phyloP scores from a whole-genome alignment of 495 filamentous ascomycete genomes.

The Neurospora pannonica region DNA sequence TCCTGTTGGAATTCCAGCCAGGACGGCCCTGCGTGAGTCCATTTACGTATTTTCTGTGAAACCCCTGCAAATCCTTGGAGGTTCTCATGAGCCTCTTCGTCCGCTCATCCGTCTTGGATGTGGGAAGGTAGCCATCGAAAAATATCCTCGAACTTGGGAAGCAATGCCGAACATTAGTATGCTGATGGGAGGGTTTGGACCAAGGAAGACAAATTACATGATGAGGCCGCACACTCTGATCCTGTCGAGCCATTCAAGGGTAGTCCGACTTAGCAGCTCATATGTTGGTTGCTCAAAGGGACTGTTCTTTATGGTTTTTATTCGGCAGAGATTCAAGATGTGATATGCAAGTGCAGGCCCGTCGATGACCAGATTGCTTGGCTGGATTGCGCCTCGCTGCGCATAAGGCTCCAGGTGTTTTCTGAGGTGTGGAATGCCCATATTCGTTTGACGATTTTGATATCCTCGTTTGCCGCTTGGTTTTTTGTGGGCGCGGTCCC shows the following conservation, averaged over 20 bases:
- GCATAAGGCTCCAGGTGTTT: conserved; percentile 50
- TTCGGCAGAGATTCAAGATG: conserved; percentile 48
- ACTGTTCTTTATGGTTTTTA: conserved; percentile 22
- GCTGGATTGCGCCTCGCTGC: conserved; percentile 32
- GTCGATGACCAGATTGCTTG: conserved; percentile 53
- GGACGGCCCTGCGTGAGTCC: conserved; percentile 9
- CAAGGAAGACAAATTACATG: conserved; percentile 41
- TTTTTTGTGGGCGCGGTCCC: not conserved
- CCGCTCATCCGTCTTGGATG: conserved; percentile 19
- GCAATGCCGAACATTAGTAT: conserved; percentile 2
- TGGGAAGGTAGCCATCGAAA: conserved; percentile 70
- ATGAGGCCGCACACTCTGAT: conserved; percentile 40
- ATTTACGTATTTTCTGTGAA: conserved; percentile 7
- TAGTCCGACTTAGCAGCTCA: conserved; percentile 44
- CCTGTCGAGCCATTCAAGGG: conserved; percentile 51
- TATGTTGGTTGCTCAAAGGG: conserved; percentile 52
- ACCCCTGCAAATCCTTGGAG: conserved; percentile 14
- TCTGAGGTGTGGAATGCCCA: conserved; percentile 65
- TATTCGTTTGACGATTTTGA: conserved; percentile 16
- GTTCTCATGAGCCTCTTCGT: conserved; percentile 16
- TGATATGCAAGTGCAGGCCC: conserved; percentile 69
- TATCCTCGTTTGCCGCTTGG: not conserved
- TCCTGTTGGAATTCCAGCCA: not conserved
- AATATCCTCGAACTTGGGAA: conserved; percentile 48
- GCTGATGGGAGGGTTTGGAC: not conserved